Evolutionary conservation across 2,329 filamentous ascomycete genomes (phyloP), one percentile per base, ranked within the genome.

Genomic region (Basipetospora chlamydospora): DNA sequence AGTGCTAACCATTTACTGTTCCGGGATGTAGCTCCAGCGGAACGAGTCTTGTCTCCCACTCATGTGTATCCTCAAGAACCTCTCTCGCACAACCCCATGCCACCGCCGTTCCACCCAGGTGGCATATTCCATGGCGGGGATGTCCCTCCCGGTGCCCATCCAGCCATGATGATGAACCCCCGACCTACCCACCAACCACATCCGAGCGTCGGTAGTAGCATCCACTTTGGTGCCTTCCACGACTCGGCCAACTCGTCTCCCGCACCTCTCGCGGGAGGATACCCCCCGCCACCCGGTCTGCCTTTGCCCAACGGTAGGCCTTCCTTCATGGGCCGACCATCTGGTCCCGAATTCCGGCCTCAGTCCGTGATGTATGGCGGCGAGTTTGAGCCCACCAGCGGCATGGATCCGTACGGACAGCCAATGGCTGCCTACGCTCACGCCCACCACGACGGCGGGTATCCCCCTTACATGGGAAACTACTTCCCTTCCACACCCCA

Each of bases 191-290:
- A 38, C 13, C 36, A 38, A 7, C 36, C 36, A 3, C 70, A 68
- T 37, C 63, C 61, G 11, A 75, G 67, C 49, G 65, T 65, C 40
- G n/a, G n/a, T n/a, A 61, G 67, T 26, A 73, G 64, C 48, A 55
- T 75, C 35, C 61, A 73, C 42, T 75, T 77, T 46, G 68, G 68
- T 23, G 59, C 58, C 6, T 67, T 70, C 42, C 55, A 63, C 22
- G 65, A 62, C 13, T 77, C 73, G 10, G 66, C 68, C 46, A 66
- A 61, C 37, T 68, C 72, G 1, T 77, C 73, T 5, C 73, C 73
- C 2, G 67, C 59, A 15, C 68, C 67, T 36, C 59, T 54, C 31
- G 62, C 62, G 11, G 60, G 58, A 23, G 61, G 57, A 38, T 63
- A 64, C 37, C 61, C 61, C 31, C 63, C 63, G 36, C 66, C 66